Conservation (phyloP, 441 rosid genomes). For the Erodium moschatum region DNA sequence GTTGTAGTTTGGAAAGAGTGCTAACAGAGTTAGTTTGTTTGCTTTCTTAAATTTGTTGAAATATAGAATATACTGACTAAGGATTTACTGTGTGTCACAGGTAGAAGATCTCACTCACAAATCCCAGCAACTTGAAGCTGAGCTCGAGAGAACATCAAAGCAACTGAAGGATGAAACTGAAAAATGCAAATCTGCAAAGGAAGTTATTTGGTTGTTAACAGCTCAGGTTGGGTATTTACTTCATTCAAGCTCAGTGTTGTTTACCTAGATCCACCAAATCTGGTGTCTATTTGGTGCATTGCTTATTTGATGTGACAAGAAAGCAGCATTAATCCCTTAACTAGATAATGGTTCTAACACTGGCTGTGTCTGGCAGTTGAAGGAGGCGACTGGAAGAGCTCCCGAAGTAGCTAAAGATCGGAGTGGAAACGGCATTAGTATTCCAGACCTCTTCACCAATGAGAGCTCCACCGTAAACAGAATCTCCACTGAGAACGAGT, state of each 20-base stretch:
- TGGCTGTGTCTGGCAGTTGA: conserved; percentile 37
- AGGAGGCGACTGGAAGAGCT: conserved; percentile 80
- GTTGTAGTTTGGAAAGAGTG: neutral
- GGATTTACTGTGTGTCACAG: conserved; percentile 28
- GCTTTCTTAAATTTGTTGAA: neutral
- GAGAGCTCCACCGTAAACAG: conserved; percentile 23
- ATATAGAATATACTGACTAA: neutral
- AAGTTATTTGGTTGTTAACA: conserved; percentile 88
- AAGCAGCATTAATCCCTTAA: neutral
- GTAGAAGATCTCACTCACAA: conserved; percentile 76
- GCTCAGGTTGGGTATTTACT: conserved; percentile 60
- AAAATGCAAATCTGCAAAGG: conserved; percentile 92
- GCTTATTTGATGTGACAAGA: neutral
- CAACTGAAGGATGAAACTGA: conserved; percentile 82
- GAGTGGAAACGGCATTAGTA: conserved; percentile 20
- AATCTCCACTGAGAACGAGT: neutral
- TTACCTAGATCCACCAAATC: neutral
- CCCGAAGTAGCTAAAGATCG: conserved; percentile 37
- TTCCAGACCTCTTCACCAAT: conserved; percentile 46
- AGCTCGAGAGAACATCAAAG: conserved; percentile 73
- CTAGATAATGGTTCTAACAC: conserved; percentile 13
- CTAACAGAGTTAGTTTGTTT: neutral
- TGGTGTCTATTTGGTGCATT: neutral
- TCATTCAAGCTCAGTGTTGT: conserved; percentile 6
- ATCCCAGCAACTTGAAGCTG: conserved; percentile 73